Evolutionary conservation across 2,329 filamentous ascomycete genomes (phyloP), one percentile per base, ranked within the genome.

Genomic region (Pseudogymnoascus sp.): DNA sequence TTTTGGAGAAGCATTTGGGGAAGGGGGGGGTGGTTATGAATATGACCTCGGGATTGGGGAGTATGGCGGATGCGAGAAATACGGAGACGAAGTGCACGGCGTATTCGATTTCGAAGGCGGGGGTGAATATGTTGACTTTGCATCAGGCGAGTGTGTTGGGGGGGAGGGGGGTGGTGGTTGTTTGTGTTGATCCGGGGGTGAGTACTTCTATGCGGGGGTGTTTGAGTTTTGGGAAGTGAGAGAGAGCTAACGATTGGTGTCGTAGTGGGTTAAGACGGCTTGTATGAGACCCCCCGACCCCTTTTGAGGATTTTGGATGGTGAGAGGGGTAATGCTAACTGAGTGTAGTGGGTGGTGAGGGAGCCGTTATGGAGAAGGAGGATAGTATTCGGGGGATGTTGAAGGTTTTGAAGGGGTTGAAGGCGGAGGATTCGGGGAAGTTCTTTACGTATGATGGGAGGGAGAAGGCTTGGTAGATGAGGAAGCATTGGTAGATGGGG

Each of bases 1-100:
- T 73, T 1, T 65, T 81, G 0, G 21, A 37, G 21, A 10, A 25
- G 2, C 63, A 66, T 42, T 11, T 67, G 0, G 10, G 61, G 31
- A 4, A 40, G 1, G 66, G 64, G 3, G 56, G 33, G 42, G 65
- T 67, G 10, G 65, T 67, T 8, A 65, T 67, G 65, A 66, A 66
- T n/a, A 66, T 67, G 63, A 62, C 64, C 1, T 65, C 63, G 1
- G 64, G 63, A 4, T 42, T 18, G 2, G 37, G 62, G 12, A 38
- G 33, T 25, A 61, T 61, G 50, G 5, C 8, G 5, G 21, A 33
- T 40, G 12, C 50, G 6, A 10, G 1, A 2, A 4, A 1, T 5
- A 4, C 14, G 23, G 47, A 53, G 4, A 16, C 7, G 2, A 60
- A 63, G 50, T 60, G 62, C 16, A 63, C 62, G 21, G 38, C 64